A percentile compares a stretch with the other conserved stretches of the same genome.
phyloP scores from a whole-genome alignment of 2,329 filamentous ascomycete genomes.

The Aspergillus sp. region DNA sequence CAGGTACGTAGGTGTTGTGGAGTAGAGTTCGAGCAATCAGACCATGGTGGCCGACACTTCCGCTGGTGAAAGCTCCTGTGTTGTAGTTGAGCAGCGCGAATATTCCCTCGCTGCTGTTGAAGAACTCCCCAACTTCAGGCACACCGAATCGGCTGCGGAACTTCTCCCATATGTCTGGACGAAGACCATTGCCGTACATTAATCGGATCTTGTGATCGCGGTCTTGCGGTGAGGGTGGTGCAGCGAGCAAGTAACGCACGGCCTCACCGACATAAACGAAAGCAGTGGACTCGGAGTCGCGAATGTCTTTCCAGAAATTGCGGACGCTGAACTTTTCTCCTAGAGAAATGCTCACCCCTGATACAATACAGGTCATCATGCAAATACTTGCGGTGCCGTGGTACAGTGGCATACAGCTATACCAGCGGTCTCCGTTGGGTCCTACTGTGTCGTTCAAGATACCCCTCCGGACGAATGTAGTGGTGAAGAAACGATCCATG shows the following conservation, averaged over 20 bases:
- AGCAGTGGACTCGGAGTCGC: constrained; percentile 62
- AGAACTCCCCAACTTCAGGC: constrained; percentile 64
- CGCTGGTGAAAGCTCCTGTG: constrained; percentile 57
- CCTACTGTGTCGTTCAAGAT: constrained; percentile 23
- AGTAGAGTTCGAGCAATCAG: constrained; percentile 51
- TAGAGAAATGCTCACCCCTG: constrained; percentile 41
- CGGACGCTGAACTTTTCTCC: constrained; percentile 58
- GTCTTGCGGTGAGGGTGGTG: constrained; percentile 48
- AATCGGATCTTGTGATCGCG: constrained; percentile 41
- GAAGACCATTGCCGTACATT: constrained; percentile 46
- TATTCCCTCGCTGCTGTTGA: constrained; percentile 71
- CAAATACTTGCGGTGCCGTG: constrained; percentile 68
- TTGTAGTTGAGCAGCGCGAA: constrained; percentile 58
- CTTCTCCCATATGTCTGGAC: constrained; percentile 46
- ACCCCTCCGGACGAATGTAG: constrained; percentile 31
- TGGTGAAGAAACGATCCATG: constrained; percentile 41
- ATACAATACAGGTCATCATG: constrained; percentile 52
- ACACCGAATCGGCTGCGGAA: constrained; percentile 52
- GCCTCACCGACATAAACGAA: constrained; percentile 78
- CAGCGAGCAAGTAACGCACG: constrained; percentile 66
- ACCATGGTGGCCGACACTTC: constrained; percentile 68
- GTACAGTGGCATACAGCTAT: constrained; percentile 73
- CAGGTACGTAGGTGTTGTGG: constrained; percentile 58
- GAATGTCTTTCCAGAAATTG: constrained; percentile 68
- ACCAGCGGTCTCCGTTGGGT: constrained; percentile 56